These are phyloP conservation scores for Trichophaea hybrida DNA, from an alignment of 2,329 filamentous ascomycete genomes.

Conservation along the genomic window DNA sequence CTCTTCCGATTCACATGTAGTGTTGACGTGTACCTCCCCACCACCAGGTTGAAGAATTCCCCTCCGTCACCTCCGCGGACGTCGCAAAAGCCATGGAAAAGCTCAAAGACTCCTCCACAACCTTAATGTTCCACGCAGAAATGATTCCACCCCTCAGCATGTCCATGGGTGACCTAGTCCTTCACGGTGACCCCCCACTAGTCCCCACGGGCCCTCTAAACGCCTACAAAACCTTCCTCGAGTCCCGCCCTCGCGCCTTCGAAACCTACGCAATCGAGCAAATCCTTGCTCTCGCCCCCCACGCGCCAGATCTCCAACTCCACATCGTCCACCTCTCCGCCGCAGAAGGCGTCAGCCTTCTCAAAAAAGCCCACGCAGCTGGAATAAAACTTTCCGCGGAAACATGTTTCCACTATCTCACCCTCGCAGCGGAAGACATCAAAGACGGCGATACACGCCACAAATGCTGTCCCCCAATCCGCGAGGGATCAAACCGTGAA, in stretches of 20 bases:
- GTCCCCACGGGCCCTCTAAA: conserved; percentile 57
- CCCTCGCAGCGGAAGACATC: conserved; percentile 67
- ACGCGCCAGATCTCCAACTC: conserved; percentile 67
- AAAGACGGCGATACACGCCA: conserved; percentile 75
- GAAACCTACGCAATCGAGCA: conserved; percentile 83
- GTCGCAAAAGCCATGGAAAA: conserved; percentile 66
- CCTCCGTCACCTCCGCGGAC: conserved; percentile 67
- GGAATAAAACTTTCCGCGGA: conserved; percentile 84
- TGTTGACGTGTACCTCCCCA: neutral
- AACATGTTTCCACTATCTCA: conserved; percentile 91
- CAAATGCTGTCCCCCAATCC: conserved; percentile 91
- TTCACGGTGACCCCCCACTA: conserved; percentile 52
- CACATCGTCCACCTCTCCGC: conserved; percentile 91
- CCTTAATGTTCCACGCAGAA: conserved; percentile 97
- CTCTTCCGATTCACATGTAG: neutral
- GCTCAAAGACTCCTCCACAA: conserved; percentile 63
- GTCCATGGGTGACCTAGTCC: conserved; percentile 64
- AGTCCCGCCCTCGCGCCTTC: conserved; percentile 74
- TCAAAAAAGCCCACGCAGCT: conserved; percentile 54
- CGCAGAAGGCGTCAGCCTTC: conserved; percentile 70
- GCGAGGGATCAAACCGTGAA: conserved; percentile 66
- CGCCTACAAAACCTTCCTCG: conserved; percentile 77
- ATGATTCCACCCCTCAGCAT: conserved; percentile 76
- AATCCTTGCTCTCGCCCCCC: conserved; percentile 65
- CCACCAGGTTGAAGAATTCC: conserved; percentile 81